phyloP scores from a whole-genome alignment of 106 monocot species.

The Ottelia alismoides region DNA sequence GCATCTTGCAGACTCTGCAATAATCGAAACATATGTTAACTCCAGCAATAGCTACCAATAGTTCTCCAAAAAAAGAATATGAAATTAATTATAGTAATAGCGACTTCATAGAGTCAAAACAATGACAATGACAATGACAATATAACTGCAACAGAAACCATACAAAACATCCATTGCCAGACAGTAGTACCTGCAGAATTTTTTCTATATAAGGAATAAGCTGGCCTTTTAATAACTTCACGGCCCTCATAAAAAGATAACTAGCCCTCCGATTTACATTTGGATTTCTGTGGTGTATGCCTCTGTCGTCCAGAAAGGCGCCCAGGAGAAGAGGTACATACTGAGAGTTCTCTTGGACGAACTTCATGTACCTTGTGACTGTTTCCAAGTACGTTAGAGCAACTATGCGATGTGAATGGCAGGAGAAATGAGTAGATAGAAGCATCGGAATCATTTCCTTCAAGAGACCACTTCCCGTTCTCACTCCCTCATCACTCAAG shows the following conservation, averaged over 20 bases:
- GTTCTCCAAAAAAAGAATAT: too few species aligned
- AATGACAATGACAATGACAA: too few species aligned
- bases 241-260: conserved; percentile 91
- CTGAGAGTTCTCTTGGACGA: conserved; percentile 70
- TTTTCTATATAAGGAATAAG: conserved; percentile 73
- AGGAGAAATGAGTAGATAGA: conserved; percentile 53
- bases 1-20: conserved; percentile 70
- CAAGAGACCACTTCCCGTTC: conserved; percentile 46
- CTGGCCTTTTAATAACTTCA: conserved; percentile 69
- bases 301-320: conserved; percentile 87
- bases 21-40: too few species aligned
- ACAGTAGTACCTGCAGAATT: conserved; percentile 63
- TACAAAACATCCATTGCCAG: too few species aligned
- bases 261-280: conserved; percentile 71
- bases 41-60: too few species aligned
- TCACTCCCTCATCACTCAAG: conserved; percentile 57
- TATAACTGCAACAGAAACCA: too few species aligned
- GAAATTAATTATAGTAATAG: not conserved
- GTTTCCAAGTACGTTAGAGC: conserved; percentile 82
- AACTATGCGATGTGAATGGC: conserved; percentile 79
- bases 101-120: too few species aligned
- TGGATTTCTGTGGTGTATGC: conserved; percentile 65
- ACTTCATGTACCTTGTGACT: conserved; percentile 79
- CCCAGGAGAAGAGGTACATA: conserved; percentile 59
- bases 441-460: conserved; percentile 70